These are phyloP conservation scores for Hyphodiscus sp. DNA, from an alignment of 2,329 filamentous ascomycete species.

Conservation along the genomic window DNA sequence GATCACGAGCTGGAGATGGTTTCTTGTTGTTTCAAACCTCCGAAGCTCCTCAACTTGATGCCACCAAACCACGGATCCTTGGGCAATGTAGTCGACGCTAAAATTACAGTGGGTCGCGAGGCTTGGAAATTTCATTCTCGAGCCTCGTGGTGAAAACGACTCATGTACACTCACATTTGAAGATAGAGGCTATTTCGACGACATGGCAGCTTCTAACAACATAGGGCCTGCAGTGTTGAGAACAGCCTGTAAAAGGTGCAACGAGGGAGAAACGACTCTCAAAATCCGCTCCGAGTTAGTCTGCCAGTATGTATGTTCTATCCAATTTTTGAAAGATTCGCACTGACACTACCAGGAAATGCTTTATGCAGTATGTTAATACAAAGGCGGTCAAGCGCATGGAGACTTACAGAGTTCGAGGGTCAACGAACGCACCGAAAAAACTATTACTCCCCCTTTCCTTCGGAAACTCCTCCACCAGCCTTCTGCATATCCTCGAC, in stretches of 20 bases:
- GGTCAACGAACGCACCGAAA: slow-evolving; percentile 28
- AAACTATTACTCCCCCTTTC: slow-evolving; percentile 73
- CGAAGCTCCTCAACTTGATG: background rate
- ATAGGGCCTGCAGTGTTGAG: slow-evolving; percentile 3
- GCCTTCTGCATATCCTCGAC: slow-evolving; percentile 70
- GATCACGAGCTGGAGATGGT: background rate
- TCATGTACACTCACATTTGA: background rate
- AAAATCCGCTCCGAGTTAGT: slow-evolving; percentile 29
- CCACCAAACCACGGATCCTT: background rate
- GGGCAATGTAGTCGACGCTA: background rate
- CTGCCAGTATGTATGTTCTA: slow-evolving; percentile 23
- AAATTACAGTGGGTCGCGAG: background rate
- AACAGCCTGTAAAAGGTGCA: slow-evolving; percentile 26
- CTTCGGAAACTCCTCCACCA: slow-evolving; percentile 73
- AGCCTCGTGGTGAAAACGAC: background rate
- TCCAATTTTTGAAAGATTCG: slow-evolving; percentile 6
- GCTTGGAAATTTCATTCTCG: background rate
- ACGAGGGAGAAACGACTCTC: slow-evolving; percentile 22
- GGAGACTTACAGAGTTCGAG: slow-evolving; percentile 53
- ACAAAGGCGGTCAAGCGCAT: slow-evolving; percentile 77
- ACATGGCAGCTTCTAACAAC: slow-evolving; percentile 3
- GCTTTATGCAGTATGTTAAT: slow-evolving; percentile 71
- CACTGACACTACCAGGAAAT: slow-evolving; percentile 45
- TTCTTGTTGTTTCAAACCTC: background rate
- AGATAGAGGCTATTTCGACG: background rate